A percentile compares a stretch with the other conserved stretches of the same genome.
Conservation (phyloP, 805 yeast species). For the Phaffomyces thermotolerans region DNA sequence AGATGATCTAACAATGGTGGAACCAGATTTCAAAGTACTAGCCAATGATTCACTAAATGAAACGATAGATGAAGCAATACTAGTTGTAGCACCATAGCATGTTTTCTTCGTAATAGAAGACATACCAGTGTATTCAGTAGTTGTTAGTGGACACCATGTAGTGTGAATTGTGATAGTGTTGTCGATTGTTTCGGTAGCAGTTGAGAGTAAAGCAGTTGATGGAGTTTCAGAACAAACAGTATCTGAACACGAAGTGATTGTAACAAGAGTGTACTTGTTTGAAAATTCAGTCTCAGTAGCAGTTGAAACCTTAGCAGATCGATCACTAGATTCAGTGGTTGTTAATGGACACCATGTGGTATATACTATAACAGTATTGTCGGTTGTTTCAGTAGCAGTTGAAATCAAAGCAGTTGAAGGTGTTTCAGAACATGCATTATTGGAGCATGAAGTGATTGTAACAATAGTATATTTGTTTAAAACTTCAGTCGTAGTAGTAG, state of each 20-base stretch:
- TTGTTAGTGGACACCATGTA: neutral
- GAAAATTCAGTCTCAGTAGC: too few species aligned
- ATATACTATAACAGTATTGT: slow-evolving; percentile 18
- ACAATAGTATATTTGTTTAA: slow-evolving; percentile 1
- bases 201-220: slow-evolving; percentile 15
- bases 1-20: too few species aligned
- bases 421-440: slow-evolving; percentile 19
- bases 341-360: slow-evolving; percentile 1
- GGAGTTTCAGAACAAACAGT: slow-evolving; percentile 9
- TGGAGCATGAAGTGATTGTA: slow-evolving; percentile 13
- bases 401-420: slow-evolving; percentile 19
- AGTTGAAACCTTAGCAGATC: too few species aligned
- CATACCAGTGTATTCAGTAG: slow-evolving; percentile 13
- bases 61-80: slow-evolving; percentile 1
- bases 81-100: neutral
- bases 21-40: too few species aligned
- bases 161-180: slow-evolving; percentile 13
- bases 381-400: slow-evolving; percentile 19
- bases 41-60: neutral
- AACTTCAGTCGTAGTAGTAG: neutral
- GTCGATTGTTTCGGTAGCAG: slow-evolving; percentile 28
- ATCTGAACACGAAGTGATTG: neutral
- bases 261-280: neutral
- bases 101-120: neutral
- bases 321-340: neutral